Percentiles rank a stretch among this genome's conserved stretches.
These are phyloP conservation scores for Biscutella laevigata DNA, from an alignment of 441 rosid species.

Conservation along the genomic window DNA sequence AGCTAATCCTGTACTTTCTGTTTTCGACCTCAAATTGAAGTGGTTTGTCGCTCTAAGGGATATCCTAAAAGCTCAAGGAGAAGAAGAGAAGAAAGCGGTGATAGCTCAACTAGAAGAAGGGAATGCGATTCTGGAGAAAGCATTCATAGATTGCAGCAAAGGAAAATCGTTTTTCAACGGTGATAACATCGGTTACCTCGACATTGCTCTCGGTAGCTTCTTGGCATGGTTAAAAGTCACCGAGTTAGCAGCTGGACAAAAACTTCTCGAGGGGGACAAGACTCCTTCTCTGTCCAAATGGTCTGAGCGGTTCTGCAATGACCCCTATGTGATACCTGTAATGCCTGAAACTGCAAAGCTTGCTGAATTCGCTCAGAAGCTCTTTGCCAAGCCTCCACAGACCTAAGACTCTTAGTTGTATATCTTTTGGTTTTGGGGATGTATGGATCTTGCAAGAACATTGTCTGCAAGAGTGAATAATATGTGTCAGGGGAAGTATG, in stretches of 20 bases:
- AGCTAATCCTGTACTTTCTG: neutral
- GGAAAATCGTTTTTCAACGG: conserved; percentile 64
- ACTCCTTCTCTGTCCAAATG: conserved; percentile 46
- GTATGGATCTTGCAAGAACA: too few relatives aligned
- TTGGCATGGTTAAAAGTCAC: conserved; percentile 49
- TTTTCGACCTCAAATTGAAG: conserved; percentile 6
- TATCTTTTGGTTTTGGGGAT: too few relatives aligned
- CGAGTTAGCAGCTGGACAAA: conserved; percentile 22
- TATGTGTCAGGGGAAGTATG: too few relatives aligned
- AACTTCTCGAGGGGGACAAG: conserved; percentile 36
- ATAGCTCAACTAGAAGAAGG: conserved; percentile 30
- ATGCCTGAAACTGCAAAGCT: conserved; percentile 59
- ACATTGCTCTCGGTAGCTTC: conserved; percentile 52
- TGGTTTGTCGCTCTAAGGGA: conserved; percentile 16
- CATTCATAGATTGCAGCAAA: conserved; percentile 38
- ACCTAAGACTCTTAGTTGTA: too few relatives aligned
- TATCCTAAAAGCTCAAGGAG: conserved; percentile 27
- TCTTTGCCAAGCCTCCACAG: conserved; percentile 11
- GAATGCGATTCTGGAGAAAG: conserved; percentile 42
- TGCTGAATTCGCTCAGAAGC: conserved; percentile 36
- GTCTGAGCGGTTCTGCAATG: conserved; percentile 43
- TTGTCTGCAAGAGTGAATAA: too few relatives aligned
- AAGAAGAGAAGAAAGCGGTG: conserved; percentile 31
- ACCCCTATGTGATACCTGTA: conserved; percentile 44
- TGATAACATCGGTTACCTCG: conserved; percentile 49